These are phyloP conservation scores for Choiromyces venosus DNA, from an alignment of 495 filamentous ascomycete species.

Conservation along the genomic window DNA sequence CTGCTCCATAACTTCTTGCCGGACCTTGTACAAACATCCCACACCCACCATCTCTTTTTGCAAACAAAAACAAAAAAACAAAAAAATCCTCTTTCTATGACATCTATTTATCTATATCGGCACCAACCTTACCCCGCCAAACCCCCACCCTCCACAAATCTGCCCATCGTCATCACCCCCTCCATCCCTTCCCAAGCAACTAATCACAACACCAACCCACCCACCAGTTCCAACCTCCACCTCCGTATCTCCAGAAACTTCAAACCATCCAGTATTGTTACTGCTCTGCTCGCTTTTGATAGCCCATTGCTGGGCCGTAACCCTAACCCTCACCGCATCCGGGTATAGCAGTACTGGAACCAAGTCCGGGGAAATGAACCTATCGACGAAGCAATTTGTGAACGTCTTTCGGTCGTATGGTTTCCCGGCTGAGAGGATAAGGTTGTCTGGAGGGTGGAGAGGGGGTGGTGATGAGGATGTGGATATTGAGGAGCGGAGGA, in stretches of 20 bases:
- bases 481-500: constrained; percentile 7
- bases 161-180: constrained; percentile 1
- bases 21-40: not conserved
- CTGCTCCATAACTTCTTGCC: no score
- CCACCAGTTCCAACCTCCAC: constrained; percentile 15
- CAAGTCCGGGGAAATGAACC: constrained; percentile 18
- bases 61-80: not conserved
- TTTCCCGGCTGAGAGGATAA: constrained; percentile 26
- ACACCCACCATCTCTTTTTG: not conserved
- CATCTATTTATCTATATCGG: constrained; percentile 4
- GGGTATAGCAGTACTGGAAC: constrained; percentile 22
- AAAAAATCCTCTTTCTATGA: no score
- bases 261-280: constrained; percentile 19
- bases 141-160: constrained; percentile 28
- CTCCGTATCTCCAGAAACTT: constrained; percentile 16
- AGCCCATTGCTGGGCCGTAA: constrained; percentile 20
- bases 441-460: constrained; percentile 17
- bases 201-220: constrained; percentile 18
- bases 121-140: constrained; percentile 31
- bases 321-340: constrained; percentile 24
- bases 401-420: constrained; percentile 28
- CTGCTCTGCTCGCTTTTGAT: not conserved
- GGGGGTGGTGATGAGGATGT: not conserved
- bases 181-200: not conserved
- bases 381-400: constrained; percentile 19